These are phyloP conservation scores for Wickerhamomyces rabaulensis DNA, from an alignment of 805 yeast species.

Conservation along the genomic window DNA sequence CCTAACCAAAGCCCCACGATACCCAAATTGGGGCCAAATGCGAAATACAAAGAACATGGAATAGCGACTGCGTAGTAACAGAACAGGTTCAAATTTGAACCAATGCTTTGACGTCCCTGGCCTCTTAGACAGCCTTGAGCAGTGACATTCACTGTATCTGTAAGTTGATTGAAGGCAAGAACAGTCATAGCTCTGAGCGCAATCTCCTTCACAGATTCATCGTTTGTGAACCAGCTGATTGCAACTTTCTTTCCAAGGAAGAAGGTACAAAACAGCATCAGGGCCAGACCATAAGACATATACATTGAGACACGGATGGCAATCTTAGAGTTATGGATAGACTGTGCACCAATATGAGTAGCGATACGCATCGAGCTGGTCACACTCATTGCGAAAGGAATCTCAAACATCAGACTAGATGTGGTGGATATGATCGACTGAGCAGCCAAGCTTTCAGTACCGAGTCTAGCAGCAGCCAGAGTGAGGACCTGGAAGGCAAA, in stretches of 20 bases:
- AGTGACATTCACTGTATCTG: conserved; percentile 57
- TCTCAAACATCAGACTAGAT: conserved; percentile 62
- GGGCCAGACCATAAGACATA: conserved; percentile 27
- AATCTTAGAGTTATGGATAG: conserved; percentile 32
- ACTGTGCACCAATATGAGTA: conserved; percentile 61
- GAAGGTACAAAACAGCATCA: conserved; percentile 39
- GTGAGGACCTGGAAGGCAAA: conserved; percentile 63
- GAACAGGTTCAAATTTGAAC: conserved; percentile 54
- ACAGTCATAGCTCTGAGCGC: conserved; percentile 43
- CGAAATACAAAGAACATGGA: conserved; percentile 54
- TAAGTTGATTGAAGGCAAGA: conserved; percentile 56
- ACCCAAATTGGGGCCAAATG: conserved; percentile 38
- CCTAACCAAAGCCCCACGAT: conserved; percentile 69
- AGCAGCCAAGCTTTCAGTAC: conserved; percentile 63
- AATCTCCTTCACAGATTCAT: conserved; percentile 39
- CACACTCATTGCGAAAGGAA: conserved; percentile 71
- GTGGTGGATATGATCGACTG: conserved; percentile 69
- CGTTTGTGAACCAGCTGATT: conserved; percentile 48
- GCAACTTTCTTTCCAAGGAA: conserved; percentile 28
- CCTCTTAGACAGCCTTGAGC: conserved; percentile 72
- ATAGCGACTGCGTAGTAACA: conserved; percentile 62
- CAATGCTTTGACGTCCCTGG: conserved; percentile 66
- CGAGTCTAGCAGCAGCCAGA: conserved; percentile 60
- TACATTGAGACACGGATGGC: conserved; percentile 37
- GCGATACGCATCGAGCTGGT: conserved; percentile 76